Evolutionary conservation across 768 basidiomycete species (phyloP), one percentile per base, ranked within the genome.

Genomic region (Naematelia encephala): DNA sequence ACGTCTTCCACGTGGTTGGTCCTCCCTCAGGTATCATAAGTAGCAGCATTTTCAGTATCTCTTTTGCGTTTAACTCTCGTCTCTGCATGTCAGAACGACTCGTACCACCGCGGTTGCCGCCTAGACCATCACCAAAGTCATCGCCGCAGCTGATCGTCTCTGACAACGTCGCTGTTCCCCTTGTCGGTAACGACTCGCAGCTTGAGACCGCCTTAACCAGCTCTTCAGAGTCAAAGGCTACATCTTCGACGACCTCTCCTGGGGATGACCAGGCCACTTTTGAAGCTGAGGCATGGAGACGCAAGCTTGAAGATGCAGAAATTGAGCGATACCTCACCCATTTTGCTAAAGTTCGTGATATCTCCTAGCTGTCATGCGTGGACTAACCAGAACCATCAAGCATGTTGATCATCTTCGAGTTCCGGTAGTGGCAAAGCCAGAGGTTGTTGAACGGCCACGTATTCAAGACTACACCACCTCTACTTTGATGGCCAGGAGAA

Each of bases 351-450:
- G 58, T 59, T 16, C 21, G 42, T 54, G 16, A 5, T 11, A 16
- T 23, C 16, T 16, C 13, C 5, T 11, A 19, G n/a, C 25, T 19
- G n/a, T 43, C 11, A 26, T 28, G 14, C 16, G 8, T 16, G 4
- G 16, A n/a, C 34, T 13, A 16, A 12, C 19, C 14, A 23, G 5
- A 5, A 21, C 34, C n/a, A 5, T 11, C 16, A n/a, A 59, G 58
- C 58, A 59, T 34, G 58, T 59, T 10, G 51, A 59, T 44, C 58
- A 59, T 25, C 12, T 59, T 4, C 8, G 58, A 54, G 52, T 59
- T 12, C 29, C 51, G 4, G 21, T n/a, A 28, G 27, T 11, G 21
- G 16, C 57, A 10, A 16, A 14, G 16, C 5, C 26, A 19, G 22
- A 8, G 28, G 4, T 23, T 3, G 5, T 52, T 39, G 30, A 26